Percentiles rank a stretch among this genome's conserved stretches.
These are phyloP conservation scores for Martiniozyma abietophila DNA, from an alignment of 805 yeast species.

Conservation along the genomic window DNA sequence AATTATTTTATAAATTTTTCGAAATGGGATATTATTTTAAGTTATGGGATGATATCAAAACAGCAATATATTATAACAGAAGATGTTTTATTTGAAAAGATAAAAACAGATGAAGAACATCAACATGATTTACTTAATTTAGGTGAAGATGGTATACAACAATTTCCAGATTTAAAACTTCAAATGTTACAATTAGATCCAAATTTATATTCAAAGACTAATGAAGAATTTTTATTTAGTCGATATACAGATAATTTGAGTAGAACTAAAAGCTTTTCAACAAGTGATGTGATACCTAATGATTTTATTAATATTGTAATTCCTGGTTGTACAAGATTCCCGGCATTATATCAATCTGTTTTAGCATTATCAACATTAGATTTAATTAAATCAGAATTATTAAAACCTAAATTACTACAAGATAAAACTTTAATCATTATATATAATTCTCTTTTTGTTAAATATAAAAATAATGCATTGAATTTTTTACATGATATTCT, in stretches of 20 bases:
- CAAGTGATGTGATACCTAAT: conserved; percentile 14
- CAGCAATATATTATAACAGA: not conserved
- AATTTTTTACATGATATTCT: conserved; percentile 21
- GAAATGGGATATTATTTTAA: conserved; percentile 11
- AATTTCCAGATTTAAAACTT: not conserved
- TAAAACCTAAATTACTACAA: conserved; percentile 1
- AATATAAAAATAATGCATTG: conserved; percentile 25
- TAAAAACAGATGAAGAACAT: conserved; percentile 4
- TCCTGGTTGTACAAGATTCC: conserved; percentile 19
- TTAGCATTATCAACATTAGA: conserved; percentile 22
- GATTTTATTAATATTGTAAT: conserved; percentile 22
- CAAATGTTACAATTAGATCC: conserved; percentile 1
- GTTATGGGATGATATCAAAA: conserved; percentile 5
- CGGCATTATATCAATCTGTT: conserved; percentile 20
- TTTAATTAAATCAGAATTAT: conserved; percentile 15
- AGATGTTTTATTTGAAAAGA: not conserved
- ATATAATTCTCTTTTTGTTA: conserved; percentile 11
- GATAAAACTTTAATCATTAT: conserved; percentile 2
- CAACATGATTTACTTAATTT: not conserved
- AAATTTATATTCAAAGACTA: conserved; percentile 1
- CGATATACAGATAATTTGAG: conserved; percentile 19
- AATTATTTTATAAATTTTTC: conserved; percentile 11
- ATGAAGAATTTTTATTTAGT: conserved; percentile 16
- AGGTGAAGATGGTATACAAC: conserved; percentile 5
- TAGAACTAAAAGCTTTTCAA: conserved; percentile 19